Conservation (phyloP, 345 rosid species). For the Raphanus raphanistrum region DNA sequence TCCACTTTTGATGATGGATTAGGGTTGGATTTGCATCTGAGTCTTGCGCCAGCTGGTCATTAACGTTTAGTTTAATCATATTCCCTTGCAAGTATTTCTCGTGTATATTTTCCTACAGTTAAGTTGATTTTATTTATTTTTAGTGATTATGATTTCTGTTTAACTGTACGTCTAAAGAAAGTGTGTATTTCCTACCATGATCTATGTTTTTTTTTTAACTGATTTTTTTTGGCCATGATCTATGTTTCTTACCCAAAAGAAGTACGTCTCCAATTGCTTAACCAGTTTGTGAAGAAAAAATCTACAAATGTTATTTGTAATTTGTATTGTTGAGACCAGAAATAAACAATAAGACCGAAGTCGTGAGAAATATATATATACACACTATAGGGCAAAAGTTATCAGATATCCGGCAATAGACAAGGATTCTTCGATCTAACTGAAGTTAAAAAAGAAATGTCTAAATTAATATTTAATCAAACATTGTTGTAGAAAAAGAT, state of each 20-base stretch:
- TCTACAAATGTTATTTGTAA: not conserved
- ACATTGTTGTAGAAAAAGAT: not conserved
- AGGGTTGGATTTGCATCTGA: conserved; percentile 89
- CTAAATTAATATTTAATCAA: not conserved
- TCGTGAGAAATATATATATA: not conserved
- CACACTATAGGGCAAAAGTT: not conserved
- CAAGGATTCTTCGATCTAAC: not conserved
- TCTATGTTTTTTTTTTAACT: too few relatives aligned
- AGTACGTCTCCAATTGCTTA: conserved; percentile 15
- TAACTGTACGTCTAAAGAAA: not conserved
- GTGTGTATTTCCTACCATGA: not conserved
- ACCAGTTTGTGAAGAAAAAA: not conserved
- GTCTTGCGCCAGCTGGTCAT: conserved; percentile 86
- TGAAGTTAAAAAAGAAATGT: not conserved
- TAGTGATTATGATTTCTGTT: not conserved
- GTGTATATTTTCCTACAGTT: conserved; percentile 51
- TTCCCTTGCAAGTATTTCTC: conserved; percentile 8
- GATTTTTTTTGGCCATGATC: not conserved
- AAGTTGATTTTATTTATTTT: conserved; percentile 44
- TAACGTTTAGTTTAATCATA: conserved; percentile 35
- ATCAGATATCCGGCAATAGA: not conserved
- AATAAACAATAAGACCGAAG: not conserved
- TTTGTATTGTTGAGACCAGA: conserved; percentile 9
- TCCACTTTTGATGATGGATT: conserved; percentile 68
- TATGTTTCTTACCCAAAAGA: conserved; percentile 10